Percentiles rank a stretch among this genome's conserved stretches.
These are phyloP conservation scores for Arabidopsis arenosa DNA, from an alignment of 345 rosid species.

Conservation along the genomic window DNA sequence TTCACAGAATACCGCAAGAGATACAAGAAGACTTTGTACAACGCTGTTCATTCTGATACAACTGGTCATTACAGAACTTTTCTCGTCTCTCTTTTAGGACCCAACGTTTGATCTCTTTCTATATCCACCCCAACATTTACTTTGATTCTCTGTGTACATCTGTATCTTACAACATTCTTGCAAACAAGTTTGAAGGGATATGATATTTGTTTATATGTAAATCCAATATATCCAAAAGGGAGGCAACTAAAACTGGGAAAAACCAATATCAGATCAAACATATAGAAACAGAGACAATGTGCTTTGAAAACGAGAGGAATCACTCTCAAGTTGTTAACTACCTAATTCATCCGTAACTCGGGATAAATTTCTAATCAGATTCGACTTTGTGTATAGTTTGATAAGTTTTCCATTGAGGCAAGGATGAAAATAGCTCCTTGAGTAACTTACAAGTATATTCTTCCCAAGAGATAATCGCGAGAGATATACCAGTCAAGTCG, in stretches of 20 bases:
- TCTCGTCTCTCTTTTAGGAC: conserved; percentile 63
- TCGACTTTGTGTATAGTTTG: conserved; percentile 50
- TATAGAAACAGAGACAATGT: not conserved
- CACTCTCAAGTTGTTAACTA: conserved; percentile 2
- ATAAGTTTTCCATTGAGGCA: conserved; percentile 66
- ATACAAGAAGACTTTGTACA: conserved; percentile 55
- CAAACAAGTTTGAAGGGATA: conserved; percentile 16
- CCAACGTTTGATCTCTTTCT: conserved; percentile 32
- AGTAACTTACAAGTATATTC: conserved; percentile 53
- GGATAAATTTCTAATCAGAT: not conserved
- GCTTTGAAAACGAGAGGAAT: not conserved
- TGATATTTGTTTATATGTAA: conserved; percentile 11
- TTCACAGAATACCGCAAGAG: conserved; percentile 55
- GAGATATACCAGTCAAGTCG: conserved; percentile 50
- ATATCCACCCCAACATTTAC: not conserved
- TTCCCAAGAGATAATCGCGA: conserved; percentile 55
- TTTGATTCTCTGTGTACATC: not conserved
- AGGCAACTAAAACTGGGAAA: not conserved
- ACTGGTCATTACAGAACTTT: conserved; percentile 61
- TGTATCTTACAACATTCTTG: conserved; percentile 21
- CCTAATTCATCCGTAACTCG: not conserved
- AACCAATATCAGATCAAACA: not conserved
- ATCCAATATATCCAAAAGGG: not conserved
- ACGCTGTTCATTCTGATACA: conserved; percentile 65
- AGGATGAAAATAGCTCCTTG: conserved; percentile 53